A percentile compares a stretch with the other conserved stretches of the same genome.
phyloP scores from a whole-genome alignment of 352 stramenopile species.

The Elongisporangium prolatum region DNA sequence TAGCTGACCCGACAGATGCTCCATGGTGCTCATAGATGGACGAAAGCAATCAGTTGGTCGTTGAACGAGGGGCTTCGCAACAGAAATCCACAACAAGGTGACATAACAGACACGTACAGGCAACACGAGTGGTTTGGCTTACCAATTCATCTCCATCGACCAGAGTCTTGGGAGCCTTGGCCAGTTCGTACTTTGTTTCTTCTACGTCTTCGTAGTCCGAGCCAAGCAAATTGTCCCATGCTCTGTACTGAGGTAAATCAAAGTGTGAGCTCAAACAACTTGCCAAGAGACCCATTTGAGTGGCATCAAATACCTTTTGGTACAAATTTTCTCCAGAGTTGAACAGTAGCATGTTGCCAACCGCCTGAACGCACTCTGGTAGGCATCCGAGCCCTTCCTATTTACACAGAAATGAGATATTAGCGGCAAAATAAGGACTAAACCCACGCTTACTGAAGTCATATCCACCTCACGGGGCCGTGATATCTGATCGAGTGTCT shows the following conservation, averaged over 20 bases:
- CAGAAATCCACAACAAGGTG: not conserved
- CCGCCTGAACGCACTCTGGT: slow-evolving; percentile 76
- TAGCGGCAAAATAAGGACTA: too few relatives aligned
- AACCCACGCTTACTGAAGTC: slow-evolving; percentile 39
- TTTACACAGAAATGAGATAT: not conserved
- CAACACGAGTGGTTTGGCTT: slow-evolving; percentile 5
- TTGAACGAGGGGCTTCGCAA: slow-evolving; percentile 43
- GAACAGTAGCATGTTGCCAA: slow-evolving; percentile 83
- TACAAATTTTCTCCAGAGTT: slow-evolving; percentile 88
- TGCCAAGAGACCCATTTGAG: too few relatives aligned
- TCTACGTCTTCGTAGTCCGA: slow-evolving; percentile 86
- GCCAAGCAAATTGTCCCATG: slow-evolving; percentile 82
- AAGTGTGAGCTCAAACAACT: too few relatives aligned
- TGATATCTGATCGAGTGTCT: slow-evolving; percentile 72
- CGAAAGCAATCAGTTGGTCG: slow-evolving; percentile 77
- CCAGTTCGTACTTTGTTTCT: slow-evolving; percentile 78
- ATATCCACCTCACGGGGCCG: slow-evolving; percentile 74
- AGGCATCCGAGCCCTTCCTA: slow-evolving; percentile 73
- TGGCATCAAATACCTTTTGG: slow-evolving; percentile 85
- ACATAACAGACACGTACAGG: not conserved
- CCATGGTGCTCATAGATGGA: slow-evolving; percentile 56
- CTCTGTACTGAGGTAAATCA: too few relatives aligned
- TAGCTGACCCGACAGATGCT: slow-evolving; percentile 67
- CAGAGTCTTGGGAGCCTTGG: slow-evolving; percentile 70
- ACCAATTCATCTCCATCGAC: slow-evolving; percentile 80